A percentile compares a stretch with the other conserved stretches of the same genome.
phyloP scores from a whole-genome alignment of 108 stramenopile species.

The Thalassiosira profunda region DNA sequence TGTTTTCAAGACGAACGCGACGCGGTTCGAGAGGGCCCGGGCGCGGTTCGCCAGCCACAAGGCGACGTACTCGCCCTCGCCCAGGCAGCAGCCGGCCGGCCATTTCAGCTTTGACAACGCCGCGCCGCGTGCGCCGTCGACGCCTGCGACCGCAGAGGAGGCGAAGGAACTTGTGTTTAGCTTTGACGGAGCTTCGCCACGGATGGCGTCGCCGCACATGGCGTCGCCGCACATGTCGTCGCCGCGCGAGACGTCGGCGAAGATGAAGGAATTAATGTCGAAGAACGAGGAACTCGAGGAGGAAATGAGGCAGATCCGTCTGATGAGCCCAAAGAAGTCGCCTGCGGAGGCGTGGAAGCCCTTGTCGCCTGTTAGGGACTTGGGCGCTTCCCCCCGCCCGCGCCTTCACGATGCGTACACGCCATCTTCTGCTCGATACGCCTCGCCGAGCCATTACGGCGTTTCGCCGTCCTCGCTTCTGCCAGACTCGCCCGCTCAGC shows the following conservation, averaged over 20 bases:
- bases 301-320: conserved; percentile 26
- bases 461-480: not conserved
- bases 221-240: too few species aligned
- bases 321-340: conserved; percentile 7
- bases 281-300: conserved; percentile 24
- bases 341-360: conserved; percentile 2
- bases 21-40: conserved; percentile 9
- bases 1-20: conserved; percentile 16
- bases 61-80: too few species aligned
- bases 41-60: too few species aligned
- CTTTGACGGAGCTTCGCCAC: too few species aligned
- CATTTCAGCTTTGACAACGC: conserved; percentile 2
- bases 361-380: not conserved
- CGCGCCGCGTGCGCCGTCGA: not conserved
- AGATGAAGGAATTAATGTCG: conserved; percentile 19
- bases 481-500: not conserved
- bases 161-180: too few species aligned
- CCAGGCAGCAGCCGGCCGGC: not conserved
- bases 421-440: not conserved
- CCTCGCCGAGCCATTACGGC: not conserved
- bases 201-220: too few species aligned
- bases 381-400: too few species aligned
- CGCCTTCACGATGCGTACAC: not conserved
- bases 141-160: too few species aligned
- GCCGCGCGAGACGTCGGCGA: too few species aligned